These are phyloP conservation scores for Gymnopilus dilepis DNA, from an alignment of 768 basidiomycete genomes.

Conservation along the genomic window DNA sequence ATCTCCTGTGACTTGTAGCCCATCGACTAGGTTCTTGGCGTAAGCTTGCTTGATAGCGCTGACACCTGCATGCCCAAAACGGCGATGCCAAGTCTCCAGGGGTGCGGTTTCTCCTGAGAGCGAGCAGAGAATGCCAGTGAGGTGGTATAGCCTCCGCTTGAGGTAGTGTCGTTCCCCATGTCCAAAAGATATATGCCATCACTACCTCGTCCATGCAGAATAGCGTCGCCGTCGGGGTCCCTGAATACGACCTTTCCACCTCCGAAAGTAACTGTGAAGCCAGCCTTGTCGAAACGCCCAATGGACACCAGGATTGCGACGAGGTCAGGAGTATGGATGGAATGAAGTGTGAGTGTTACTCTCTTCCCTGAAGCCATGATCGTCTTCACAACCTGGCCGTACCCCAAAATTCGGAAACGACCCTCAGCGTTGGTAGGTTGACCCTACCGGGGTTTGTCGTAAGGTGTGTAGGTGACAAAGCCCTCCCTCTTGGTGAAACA, in stretches of 20 bases:
- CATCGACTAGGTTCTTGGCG: slow-evolving; percentile 28
- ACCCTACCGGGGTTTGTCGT: neutral
- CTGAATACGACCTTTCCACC: slow-evolving; percentile 8
- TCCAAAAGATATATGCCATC: slow-evolving; percentile 28
- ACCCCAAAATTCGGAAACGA: slow-evolving; percentile 26
- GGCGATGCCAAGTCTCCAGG: slow-evolving; percentile 32
- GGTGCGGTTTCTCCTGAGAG: slow-evolving; percentile 10
- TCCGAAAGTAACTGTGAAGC: slow-evolving; percentile 20
- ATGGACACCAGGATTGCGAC: slow-evolving; percentile 32
- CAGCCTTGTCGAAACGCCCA: slow-evolving; percentile 19
- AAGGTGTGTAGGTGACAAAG: slow-evolving; percentile 22
- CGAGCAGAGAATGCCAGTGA: neutral
- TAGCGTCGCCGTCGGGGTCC: neutral
- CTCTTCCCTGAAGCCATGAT: slow-evolving; percentile 13
- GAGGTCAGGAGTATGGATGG: slow-evolving; percentile 32
- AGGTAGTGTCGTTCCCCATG: neutral
- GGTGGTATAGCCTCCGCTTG: neutral
- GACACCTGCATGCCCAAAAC: slow-evolving; percentile 29
- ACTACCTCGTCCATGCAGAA: neutral
- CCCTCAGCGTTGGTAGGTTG: slow-evolving; percentile 14
- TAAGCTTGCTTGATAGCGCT: slow-evolving; percentile 11
- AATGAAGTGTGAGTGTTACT: slow-evolving; percentile 21
- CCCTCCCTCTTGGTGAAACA: slow-evolving; percentile 24
- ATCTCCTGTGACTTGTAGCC: slow-evolving; percentile 22
- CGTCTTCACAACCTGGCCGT: slow-evolving; percentile 22